A percentile compares a stretch with the other conserved stretches of the same genome.
Evolutionary conservation across 1,284 basidiomycete species (phyloP).

Genomic region (Bondarzewia mesenterica): DNA sequence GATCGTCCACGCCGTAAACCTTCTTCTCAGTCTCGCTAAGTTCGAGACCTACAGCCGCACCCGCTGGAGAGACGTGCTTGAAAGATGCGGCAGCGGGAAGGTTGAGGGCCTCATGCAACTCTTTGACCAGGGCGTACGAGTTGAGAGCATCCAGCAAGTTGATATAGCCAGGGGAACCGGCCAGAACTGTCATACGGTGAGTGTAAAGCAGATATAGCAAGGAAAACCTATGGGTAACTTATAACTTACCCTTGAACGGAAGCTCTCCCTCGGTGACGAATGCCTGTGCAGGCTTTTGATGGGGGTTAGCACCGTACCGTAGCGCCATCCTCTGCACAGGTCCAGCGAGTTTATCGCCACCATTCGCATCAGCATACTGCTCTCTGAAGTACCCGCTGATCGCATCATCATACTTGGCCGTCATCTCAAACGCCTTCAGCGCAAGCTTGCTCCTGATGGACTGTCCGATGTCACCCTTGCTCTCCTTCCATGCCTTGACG

Average conservation of each 20-base stretch:
- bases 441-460: conserved; percentile 75
- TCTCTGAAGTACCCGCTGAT: conserved; percentile 97
- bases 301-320: conserved; percentile 96
- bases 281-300: conserved; percentile 98
- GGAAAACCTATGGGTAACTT: not conserved
- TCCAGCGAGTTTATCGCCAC: conserved; percentile 49
- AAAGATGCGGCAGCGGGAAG: conserved; percentile 97
- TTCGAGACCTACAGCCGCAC: conserved; percentile 86
- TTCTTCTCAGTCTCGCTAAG: conserved; percentile 84
- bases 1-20: conserved; percentile 94
- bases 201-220: not conserved
- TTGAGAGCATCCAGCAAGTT: conserved; percentile 98
- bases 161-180: conserved; percentile 97
- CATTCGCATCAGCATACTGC: conserved; percentile 80
- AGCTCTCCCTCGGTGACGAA: conserved; percentile 86
- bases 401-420: conserved; percentile 89
- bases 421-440: conserved; percentile 97
- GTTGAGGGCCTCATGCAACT: conserved; percentile 79
- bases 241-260: conserved; percentile 84
- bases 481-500: conserved; percentile 65
- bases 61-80: conserved; percentile 99
- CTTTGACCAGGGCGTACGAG: conserved; percentile 94
- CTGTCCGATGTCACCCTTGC: conserved; percentile 65
- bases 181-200: conserved; percentile 51
- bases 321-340: conserved; percentile 81